phyloP scores from a whole-genome alignment of 2,329 filamentous ascomycete genomes.

The Grosmannia huntii region DNA sequence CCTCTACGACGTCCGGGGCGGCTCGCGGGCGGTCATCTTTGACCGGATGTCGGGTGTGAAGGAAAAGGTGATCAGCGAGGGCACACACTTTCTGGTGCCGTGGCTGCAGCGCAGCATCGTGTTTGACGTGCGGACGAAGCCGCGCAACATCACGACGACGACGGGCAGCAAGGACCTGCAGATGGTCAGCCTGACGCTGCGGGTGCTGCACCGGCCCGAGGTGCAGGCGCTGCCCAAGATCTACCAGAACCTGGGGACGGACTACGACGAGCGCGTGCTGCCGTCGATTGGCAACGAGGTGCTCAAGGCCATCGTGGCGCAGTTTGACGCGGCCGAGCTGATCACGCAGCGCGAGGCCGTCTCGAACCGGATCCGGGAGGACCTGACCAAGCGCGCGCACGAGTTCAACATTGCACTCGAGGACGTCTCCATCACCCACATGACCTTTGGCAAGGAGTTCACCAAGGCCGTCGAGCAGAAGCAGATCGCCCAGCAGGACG shows the following conservation, averaged over 20 bases:
- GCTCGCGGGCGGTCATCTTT: slow-evolving; percentile 93
- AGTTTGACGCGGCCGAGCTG: slow-evolving; percentile 96
- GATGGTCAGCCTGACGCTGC: slow-evolving; percentile 97
- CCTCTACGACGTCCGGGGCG: slow-evolving; percentile 94
- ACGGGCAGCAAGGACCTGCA: slow-evolving; percentile 98
- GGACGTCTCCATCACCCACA: slow-evolving; percentile 98
- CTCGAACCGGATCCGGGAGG: slow-evolving; percentile 81
- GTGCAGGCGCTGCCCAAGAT: slow-evolving; percentile 91
- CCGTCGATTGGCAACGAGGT: slow-evolving; percentile 99
- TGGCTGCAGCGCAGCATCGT: slow-evolving; percentile 93
- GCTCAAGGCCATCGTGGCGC: slow-evolving; percentile 93
- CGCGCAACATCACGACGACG: slow-evolving; percentile 91
- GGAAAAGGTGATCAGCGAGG: slow-evolving; percentile 85
- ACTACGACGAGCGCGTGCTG: slow-evolving; percentile 97
- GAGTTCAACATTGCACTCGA: slow-evolving; percentile 99
- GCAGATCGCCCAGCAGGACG: slow-evolving; percentile 98
- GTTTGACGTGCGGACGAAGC: slow-evolving; percentile 96
- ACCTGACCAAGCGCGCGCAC: slow-evolving; percentile 80
- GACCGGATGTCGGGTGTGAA: slow-evolving; percentile 86
- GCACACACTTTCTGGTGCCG: slow-evolving; percentile 89
- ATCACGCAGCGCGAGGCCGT: slow-evolving; percentile 98
- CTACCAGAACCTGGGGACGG: slow-evolving; percentile 95
- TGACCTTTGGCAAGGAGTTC: slow-evolving; percentile 99
- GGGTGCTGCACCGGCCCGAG: slow-evolving; percentile 88
- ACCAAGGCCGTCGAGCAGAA: slow-evolving; percentile 98